A percentile compares a stretch with the other conserved stretches of the same genome.
Conservation (phyloP, 2,329 filamentous ascomycete genomes). For the Aspergillus persii region DNA sequence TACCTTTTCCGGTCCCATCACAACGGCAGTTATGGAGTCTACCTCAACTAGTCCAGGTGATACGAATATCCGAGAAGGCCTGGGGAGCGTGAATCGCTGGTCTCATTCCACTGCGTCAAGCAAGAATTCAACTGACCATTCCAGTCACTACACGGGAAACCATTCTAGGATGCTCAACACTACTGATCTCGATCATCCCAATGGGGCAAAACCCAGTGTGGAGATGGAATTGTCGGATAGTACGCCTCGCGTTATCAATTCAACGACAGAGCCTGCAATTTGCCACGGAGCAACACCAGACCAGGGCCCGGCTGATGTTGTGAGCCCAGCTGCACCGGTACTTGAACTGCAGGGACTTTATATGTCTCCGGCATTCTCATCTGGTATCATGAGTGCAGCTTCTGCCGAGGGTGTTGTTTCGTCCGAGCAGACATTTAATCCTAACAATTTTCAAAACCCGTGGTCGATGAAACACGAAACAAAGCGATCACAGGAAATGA, state of each 20-base stretch:
- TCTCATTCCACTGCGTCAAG: conserved; percentile 57
- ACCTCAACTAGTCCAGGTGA: conserved; percentile 14
- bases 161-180: conserved; percentile 23
- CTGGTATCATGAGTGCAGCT: background rate
- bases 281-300: background rate
- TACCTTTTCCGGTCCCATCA: conserved; percentile 4
- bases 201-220: conserved; percentile 14
- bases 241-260: conserved; percentile 4
- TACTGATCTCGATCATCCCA: conserved; percentile 17
- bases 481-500: background rate
- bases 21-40: conserved; percentile 3
- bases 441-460: conserved; percentile 13
- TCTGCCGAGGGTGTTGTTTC: conserved; percentile 12
- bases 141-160: conserved; percentile 18
- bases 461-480: conserved; percentile 5
- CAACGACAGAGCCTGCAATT: background rate
- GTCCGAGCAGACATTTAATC: conserved; percentile 14
- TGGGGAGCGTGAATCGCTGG: conserved; percentile 56
- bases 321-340: background rate
- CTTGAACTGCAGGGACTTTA: conserved; percentile 1
- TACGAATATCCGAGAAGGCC: conserved; percentile 41
- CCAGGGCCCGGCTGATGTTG: background rate
- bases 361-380: conserved; percentile 2
- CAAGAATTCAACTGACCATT: conserved; percentile 29
- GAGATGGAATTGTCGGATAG: conserved; percentile 4